Conservation (phyloP, 106 monocot genomes). For the Dioscorea alata region DNA sequence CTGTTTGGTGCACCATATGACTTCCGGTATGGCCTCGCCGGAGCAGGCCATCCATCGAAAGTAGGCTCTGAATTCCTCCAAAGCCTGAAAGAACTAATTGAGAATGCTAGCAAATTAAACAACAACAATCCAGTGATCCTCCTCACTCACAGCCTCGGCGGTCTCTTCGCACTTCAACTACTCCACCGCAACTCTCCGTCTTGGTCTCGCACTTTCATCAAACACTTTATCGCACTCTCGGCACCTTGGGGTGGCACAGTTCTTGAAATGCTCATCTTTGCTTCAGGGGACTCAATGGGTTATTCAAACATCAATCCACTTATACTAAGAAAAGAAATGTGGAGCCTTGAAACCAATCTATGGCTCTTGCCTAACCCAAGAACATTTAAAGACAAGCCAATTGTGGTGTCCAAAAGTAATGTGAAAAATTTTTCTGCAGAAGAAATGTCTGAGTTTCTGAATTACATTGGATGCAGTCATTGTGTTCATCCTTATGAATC, state of each 20-base stretch:
- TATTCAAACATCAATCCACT: not conserved
- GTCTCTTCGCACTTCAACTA: conserved; percentile 3
- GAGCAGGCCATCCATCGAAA: not conserved
- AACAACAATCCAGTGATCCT: not conserved
- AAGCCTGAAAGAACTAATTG: not conserved
- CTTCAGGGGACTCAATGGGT: not conserved
- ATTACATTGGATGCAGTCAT: not conserved
- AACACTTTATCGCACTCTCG: conserved; percentile 1
- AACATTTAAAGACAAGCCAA: not conserved
- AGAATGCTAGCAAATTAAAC: not conserved
- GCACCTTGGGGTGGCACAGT: conserved; percentile 4
- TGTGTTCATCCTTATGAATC: not conserved
- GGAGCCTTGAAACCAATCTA: not conserved
- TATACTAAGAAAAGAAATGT: not conserved
- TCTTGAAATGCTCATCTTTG: not conserved
- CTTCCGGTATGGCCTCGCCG: conserved; percentile 11
- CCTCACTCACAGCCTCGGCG: conserved; percentile 8
- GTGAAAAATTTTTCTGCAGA: not conserved
- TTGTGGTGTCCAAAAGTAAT: not conserved
- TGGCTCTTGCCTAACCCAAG: not conserved
- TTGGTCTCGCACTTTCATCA: conserved; percentile 2
- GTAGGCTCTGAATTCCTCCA: conserved; percentile 5
- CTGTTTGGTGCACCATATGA: conserved; percentile 14
- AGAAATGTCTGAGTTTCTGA: not conserved
- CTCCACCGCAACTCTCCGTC: not conserved